Evolutionary conservation across 2,329 filamentous ascomycete genomes (phyloP).

Genomic region (Sclerotinia sclerotiorum): DNA sequence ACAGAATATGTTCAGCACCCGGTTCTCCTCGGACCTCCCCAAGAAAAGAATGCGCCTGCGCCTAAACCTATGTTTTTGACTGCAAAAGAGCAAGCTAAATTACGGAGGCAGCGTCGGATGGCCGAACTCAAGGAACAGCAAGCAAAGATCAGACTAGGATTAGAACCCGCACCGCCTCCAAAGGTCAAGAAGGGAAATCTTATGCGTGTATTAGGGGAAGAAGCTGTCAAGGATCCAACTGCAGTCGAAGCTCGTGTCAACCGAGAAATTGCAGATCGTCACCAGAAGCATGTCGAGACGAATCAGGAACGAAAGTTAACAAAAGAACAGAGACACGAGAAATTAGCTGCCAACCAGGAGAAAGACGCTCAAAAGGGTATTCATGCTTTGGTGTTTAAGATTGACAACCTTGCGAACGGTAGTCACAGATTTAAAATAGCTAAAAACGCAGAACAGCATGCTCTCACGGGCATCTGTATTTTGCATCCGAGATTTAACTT

Average conservation of each 20-base stretch:
- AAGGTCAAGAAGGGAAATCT: conserved; percentile 98
- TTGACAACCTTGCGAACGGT: conserved; percentile 85
- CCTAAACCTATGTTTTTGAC: conserved; percentile 93
- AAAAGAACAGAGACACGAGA: conserved; percentile 83
- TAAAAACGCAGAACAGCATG: conserved; percentile 86
- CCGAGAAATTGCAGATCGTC: conserved; percentile 84
- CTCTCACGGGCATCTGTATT: conserved; percentile 85
- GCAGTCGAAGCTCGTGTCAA: conserved; percentile 95
- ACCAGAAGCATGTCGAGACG: conserved; percentile 69
- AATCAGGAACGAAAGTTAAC: conserved; percentile 88
- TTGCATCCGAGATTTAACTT: conserved; percentile 87
- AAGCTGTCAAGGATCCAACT: conserved; percentile 89
- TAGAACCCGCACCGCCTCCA: conserved; percentile 85
- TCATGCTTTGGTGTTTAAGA: conserved; percentile 82
- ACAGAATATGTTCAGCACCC: conserved; percentile 92
- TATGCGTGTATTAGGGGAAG: conserved; percentile 91
- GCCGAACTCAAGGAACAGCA: conserved; percentile 94
- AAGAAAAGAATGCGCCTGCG: conserved; percentile 76
- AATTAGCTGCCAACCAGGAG: conserved; percentile 78
- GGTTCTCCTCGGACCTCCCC: conserved; percentile 83
- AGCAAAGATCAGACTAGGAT: conserved; percentile 87
- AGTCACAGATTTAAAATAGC: conserved; percentile 92
- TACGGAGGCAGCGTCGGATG: conserved; percentile 85
- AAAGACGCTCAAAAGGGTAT: conserved; percentile 87
- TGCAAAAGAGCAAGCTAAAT: conserved; percentile 83